These are phyloP conservation scores for Solanum gracilifrons DNA, from an alignment of 257 asterid species.

Conservation along the genomic window DNA sequence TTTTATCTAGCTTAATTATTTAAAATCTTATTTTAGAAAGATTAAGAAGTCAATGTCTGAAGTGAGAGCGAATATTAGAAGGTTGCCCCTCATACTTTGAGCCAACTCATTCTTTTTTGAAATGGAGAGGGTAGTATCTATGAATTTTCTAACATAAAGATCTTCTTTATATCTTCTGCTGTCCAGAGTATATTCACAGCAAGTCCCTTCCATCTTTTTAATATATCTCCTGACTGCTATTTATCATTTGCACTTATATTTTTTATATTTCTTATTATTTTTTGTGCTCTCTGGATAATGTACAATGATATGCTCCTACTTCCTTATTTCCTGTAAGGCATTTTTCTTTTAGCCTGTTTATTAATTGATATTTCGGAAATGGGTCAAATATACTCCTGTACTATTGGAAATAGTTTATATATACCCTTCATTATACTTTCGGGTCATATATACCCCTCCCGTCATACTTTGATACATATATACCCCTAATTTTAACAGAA, in stretches of 20 bases:
- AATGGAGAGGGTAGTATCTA: background rate
- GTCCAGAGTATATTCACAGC: background rate
- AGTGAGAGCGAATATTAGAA: background rate
- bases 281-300: background rate
- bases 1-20: background rate
- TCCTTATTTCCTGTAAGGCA: background rate
- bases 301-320: background rate
- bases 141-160: background rate
- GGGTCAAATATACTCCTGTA: too few relatives aligned
- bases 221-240: background rate
- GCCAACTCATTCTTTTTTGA: background rate
- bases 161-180: background rate
- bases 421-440: too few relatives aligned
- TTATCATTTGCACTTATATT: background rate
- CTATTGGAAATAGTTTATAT: too few relatives aligned
- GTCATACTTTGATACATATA: too few relatives aligned
- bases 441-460: too few relatives aligned
- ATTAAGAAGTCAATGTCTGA: background rate
- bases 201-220: background rate
- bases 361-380: background rate
- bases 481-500: too few relatives aligned
- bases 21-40: background rate
- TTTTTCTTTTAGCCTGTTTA: background rate
- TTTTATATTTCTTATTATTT: background rate
- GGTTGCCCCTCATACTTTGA: background rate